A percentile compares a stretch with the other conserved stretches of the same genome.
phyloP scores from a whole-genome alignment of 805 yeast genomes.

The Candida easanensis region DNA sequence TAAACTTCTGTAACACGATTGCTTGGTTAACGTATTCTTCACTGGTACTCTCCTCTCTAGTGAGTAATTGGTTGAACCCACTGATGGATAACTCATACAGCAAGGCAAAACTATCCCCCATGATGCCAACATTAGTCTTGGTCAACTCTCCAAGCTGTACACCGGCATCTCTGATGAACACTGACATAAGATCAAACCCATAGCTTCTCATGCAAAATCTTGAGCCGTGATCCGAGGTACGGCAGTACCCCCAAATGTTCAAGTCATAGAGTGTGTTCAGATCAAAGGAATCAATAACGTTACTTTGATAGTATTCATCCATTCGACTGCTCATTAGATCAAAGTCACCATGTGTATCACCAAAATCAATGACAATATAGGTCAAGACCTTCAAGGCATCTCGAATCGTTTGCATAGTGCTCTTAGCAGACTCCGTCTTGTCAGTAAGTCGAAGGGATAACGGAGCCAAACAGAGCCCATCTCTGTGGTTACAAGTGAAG shows the following conservation, averaged over 20 bases:
- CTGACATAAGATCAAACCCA: constrained; percentile 47
- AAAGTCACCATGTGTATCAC: constrained; percentile 23
- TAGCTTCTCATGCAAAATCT: constrained; percentile 34
- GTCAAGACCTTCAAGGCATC: constrained; percentile 44
- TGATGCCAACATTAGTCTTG: constrained; percentile 35
- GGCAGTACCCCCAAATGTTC: constrained; percentile 49
- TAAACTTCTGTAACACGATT: constrained; percentile 25
- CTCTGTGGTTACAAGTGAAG: constrained; percentile 32
- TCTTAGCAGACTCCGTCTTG: constrained; percentile 34
- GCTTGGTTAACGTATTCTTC: constrained; percentile 26
- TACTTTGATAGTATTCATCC: constrained; percentile 27
- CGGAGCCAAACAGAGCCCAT: constrained; percentile 40
- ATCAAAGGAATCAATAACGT: constrained; percentile 44
- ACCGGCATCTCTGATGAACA: constrained; percentile 49
- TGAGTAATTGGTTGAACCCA: constrained; percentile 26
- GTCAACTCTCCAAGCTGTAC: constrained; percentile 42
- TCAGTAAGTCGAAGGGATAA: constrained; percentile 39
- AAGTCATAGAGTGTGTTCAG: constrained; percentile 40
- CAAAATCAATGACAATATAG: constrained; percentile 44
- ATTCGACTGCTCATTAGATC: constrained; percentile 22
- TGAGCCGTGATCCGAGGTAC: constrained; percentile 27
- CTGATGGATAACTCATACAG: constrained; percentile 36
- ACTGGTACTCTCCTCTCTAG: constrained; percentile 14
- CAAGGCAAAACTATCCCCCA: constrained; percentile 40
- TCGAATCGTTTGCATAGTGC: constrained; percentile 32